These are phyloP conservation scores for Pleochaeta shiraiana DNA, from an alignment of 2,329 filamentous ascomycete genomes.

Conservation along the genomic window DNA sequence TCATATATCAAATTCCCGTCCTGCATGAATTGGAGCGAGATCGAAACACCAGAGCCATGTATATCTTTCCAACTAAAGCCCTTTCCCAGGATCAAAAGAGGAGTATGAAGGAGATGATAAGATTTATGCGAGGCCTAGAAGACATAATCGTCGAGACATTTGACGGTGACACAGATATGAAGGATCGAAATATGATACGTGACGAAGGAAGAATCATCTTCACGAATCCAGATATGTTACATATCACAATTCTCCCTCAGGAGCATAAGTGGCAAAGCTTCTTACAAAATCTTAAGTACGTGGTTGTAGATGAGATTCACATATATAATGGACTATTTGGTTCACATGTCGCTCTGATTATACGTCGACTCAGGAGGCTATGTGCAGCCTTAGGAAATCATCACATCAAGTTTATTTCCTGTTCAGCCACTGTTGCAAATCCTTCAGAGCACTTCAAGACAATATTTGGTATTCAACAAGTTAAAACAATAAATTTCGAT, in stretches of 20 bases:
- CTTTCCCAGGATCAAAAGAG: slow-evolving; percentile 84
- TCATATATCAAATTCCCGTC: slow-evolving; percentile 96
- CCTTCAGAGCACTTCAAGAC: slow-evolving; percentile 79
- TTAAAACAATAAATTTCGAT: slow-evolving; percentile 70
- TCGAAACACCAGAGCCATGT: slow-evolving; percentile 62
- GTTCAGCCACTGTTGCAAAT: slow-evolving; percentile 90
- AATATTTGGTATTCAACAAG: slow-evolving; percentile 73
- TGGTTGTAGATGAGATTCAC: slow-evolving; percentile 82
- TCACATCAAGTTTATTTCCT: slow-evolving; percentile 76
- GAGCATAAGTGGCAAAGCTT: slow-evolving; percentile 80
- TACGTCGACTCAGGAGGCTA: slow-evolving; percentile 69
- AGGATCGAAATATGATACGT: slow-evolving; percentile 53
- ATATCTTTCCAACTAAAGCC: slow-evolving; percentile 96
- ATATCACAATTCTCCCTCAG: slow-evolving; percentile 80
- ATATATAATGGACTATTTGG: slow-evolving; percentile 94
- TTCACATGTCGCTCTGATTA: slow-evolving; percentile 83
- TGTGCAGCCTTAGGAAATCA: slow-evolving; percentile 80
- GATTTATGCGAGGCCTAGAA: slow-evolving; percentile 58
- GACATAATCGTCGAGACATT: slow-evolving; percentile 73
- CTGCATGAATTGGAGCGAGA: slow-evolving; percentile 70
- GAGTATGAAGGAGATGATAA: slow-evolving; percentile 66
- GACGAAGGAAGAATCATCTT: slow-evolving; percentile 88
- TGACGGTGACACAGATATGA: slow-evolving; percentile 82
- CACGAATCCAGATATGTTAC: slow-evolving; percentile 96
- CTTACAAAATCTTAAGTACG: slow-evolving; percentile 70